Base-by-base conservation (phyloP, 164 flowering plant genomes). In the Platanus orientalis region DNA sequence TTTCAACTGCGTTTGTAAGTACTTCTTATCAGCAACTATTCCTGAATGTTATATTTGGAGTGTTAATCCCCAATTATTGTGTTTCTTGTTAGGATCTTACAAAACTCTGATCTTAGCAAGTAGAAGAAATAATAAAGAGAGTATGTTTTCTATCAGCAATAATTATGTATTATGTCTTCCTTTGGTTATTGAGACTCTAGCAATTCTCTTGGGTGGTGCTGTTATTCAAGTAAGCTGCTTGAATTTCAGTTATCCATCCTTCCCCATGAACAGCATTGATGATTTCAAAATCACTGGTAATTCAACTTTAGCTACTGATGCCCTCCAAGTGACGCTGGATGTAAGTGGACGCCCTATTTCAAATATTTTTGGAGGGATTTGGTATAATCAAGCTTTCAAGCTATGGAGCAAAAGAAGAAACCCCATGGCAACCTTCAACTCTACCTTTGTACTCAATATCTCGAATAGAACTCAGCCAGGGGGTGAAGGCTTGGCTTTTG, bases 401-500 rank as follows among this genome's bases (percentile, higher is more conserved):
- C 27, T 66, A 32, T 66, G 70, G 75, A 52, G 40, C 50, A 32
- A 12, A 45, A 28, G 19, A 40, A 71, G 28, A 13, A 60, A 61
- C 40, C 13, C 20, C 0, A 62, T 47, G 1, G 72, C 80, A 12
- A 77, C 83, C 28, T n/a, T n/a, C n/a, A n/a, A n/a, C n/a, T n/a
- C n/a, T n/a, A n/a, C n/a, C n/a, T n/a, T n/a, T n/a, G n/a, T 80
- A 1, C 47, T 75, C 62, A 75, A 75, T 39, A 73, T 80, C 58
- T 67, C 72, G 17, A n/a, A 36, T 26, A 58, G n/a, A n/a, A n/a
- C n/a, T n/a, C n/a, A n/a, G n/a, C 69, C 1, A 5, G 3, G 19
- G 76, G 74, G 0, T 89, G 88, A 86, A 71, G 89, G 92, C 25
- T 11, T 86, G 47, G 81, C 87, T 32, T 86, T 86, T 65, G 54